Evolutionary conservation across 352 stramenopile species (phyloP).

Genomic region (Pythium phragmitis): DNA sequence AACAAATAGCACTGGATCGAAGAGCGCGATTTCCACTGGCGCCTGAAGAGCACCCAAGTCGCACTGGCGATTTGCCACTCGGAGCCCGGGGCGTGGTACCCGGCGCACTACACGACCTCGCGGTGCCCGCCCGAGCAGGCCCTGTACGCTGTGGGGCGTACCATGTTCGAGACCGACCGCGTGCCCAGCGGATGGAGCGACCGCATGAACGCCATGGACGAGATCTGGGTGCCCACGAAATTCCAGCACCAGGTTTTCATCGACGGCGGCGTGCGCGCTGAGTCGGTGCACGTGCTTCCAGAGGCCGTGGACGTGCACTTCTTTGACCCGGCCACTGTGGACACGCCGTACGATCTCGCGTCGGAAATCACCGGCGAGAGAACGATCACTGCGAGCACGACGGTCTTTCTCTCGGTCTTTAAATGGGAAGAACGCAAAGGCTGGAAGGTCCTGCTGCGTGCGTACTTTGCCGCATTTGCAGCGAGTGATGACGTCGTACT

Average conservation of each 20-base stretch:
- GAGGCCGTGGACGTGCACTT: slow-evolving; percentile 90
- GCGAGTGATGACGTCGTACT: slow-evolving; percentile 66
- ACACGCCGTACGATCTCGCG: slow-evolving; percentile 48
- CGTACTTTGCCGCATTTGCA: slow-evolving; percentile 80
- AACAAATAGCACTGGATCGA: slow-evolving; percentile 64
- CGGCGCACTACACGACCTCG: slow-evolving; percentile 64
- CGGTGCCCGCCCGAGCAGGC: slow-evolving; percentile 54
- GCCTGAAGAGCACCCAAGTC: slow-evolving; percentile 35
- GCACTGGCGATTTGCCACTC: slow-evolving; percentile 90
- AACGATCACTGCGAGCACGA: slow-evolving; percentile 42
- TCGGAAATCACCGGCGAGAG: slow-evolving; percentile 26
- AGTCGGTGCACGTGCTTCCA: slow-evolving; percentile 71
- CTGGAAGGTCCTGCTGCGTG: slow-evolving; percentile 84
- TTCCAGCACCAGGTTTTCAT: slow-evolving; percentile 82
- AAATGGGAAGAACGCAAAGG: slow-evolving; percentile 94
- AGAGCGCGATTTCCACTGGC: slow-evolving; percentile 67
- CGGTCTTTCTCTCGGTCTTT: slow-evolving; percentile 91
- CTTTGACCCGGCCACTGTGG: slow-evolving; percentile 66
- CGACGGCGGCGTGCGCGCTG: slow-evolving; percentile 47
- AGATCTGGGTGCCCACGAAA: slow-evolving; percentile 92
- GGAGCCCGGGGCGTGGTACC: slow-evolving; percentile 92
- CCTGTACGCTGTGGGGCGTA: slow-evolving; percentile 80
- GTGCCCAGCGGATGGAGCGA: slow-evolving; percentile 87
- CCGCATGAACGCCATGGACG: slow-evolving; percentile 90
- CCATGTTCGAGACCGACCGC: slow-evolving; percentile 96